Base-by-base conservation (phyloP, 2,329 filamentous ascomycete species). In the Fusarium lateritium region DNA sequence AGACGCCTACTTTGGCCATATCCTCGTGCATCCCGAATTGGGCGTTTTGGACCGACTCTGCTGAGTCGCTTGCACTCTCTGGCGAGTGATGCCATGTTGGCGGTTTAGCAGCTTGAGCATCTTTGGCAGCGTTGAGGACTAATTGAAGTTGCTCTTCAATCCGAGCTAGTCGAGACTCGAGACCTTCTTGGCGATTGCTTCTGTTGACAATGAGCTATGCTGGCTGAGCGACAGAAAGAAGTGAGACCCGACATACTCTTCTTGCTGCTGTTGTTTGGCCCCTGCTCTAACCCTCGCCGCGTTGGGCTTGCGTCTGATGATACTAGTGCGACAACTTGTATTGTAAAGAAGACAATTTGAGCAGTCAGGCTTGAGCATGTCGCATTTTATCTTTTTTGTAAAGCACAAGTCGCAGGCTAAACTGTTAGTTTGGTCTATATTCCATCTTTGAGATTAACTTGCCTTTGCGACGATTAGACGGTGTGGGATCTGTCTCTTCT, bases 361-460 rank as follows among this genome's bases (percentile, higher is more conserved):
- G 60, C 82, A 84, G 10, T 76, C 69, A 1, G 82, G 82, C 62
- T 81, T 82, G 7, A 81, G 49, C 77, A 80, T 80, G 66, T 84
- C 81, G 49, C 82, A 84, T 66, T 82, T 83, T 46, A 84, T 82
- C 76, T 84, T 83, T 71, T 83, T 83, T 14, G 71, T 79, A 50
- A 80, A 83, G 73, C 82, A 84, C 39, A 83, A 74, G 65, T 83
- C 81, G 59, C 81, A 83, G 1, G 79, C 81, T 81, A 8, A 19
- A 17, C 8, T 33, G 31, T 63, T 51, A 59, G 52, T 22, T 44
- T 6, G 1, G 1, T 0, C 22, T 11, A 14, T 7, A 0, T 7
- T 10, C 13, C 6, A 19, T 14, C 6, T 17, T 4, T 38, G 4
- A 24, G 10, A 42, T 15, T 31, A 51, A 33, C 52, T 52, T 14